phyloP scores from a whole-genome alignment of 2,329 filamentous ascomycete species.

The Seiridium unicorne region DNA sequence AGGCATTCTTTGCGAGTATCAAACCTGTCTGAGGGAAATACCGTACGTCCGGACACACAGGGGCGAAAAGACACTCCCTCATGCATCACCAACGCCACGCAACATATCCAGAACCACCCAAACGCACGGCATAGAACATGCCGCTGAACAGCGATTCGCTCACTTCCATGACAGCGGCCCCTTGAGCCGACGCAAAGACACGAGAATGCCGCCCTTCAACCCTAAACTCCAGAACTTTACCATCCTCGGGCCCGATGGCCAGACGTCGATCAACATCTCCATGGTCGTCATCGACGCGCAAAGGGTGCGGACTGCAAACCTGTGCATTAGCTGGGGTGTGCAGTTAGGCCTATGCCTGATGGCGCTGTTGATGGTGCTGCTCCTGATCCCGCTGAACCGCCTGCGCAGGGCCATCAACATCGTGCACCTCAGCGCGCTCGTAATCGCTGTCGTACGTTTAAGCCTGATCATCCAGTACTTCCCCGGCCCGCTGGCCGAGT shows the following conservation, averaged over 20 bases:
- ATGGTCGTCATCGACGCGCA: constrained; percentile 20
- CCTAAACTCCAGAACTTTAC: constrained; percentile 22
- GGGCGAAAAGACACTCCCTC: too few relatives aligned
- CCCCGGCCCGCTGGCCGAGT: constrained; percentile 57
- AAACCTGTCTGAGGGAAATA: too few relatives aligned
- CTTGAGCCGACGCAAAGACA: too few relatives aligned
- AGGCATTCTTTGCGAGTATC: too few relatives aligned
- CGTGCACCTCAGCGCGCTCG: constrained; percentile 61
- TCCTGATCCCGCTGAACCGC: constrained; percentile 66
- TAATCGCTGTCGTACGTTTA: constrained; percentile 59
- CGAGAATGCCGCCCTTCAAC: constrained; percentile 8
- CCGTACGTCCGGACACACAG: too few relatives aligned
- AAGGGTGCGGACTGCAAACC: constrained; percentile 25
- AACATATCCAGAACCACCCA: too few relatives aligned
- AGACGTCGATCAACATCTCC: constrained; percentile 14
- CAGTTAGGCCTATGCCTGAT: constrained; percentile 69
- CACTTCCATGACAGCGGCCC: too few relatives aligned
- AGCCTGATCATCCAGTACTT: constrained; percentile 58
- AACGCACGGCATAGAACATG: too few relatives aligned
- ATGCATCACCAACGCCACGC: too few relatives aligned
- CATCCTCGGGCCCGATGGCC: constrained; percentile 17
- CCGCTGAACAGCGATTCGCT: too few relatives aligned
- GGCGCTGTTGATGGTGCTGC: constrained; percentile 63
- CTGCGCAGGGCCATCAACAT: constrained; percentile 62
- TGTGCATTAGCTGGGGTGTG: constrained; percentile 62